Evolutionary conservation across 192 early-diverging fungal species (phyloP).

Genomic region (Chytriomyces hyalinus): DNA sequence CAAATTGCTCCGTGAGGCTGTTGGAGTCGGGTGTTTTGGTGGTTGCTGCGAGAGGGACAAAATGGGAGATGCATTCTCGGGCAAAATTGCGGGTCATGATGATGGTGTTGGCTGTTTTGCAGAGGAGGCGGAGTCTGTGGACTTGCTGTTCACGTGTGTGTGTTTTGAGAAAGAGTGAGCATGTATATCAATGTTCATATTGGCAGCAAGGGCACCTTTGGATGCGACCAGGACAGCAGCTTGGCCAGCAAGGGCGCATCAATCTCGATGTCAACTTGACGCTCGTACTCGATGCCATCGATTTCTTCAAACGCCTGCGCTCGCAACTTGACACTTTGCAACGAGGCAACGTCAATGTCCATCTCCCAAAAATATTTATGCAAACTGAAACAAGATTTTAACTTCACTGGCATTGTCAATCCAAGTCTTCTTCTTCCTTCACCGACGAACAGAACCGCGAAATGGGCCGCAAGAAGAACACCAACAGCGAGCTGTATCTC

Average conservation of each 20-base stretch:
- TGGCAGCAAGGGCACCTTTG: not conserved
- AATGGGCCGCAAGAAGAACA: slow-evolving; percentile 23
- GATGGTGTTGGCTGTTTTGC: too few relatives aligned
- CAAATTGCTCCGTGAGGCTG: too few relatives aligned
- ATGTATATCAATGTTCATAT: too few relatives aligned
- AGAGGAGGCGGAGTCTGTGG: too few relatives aligned
- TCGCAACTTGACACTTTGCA: not conserved
- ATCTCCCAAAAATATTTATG: not conserved
- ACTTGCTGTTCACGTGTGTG: too few relatives aligned
- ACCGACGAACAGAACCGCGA: not conserved
- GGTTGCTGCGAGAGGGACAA: too few relatives aligned
- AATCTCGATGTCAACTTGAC: not conserved
- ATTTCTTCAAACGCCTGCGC: not conserved
- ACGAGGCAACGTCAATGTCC: not conserved
- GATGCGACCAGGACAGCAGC: not conserved
- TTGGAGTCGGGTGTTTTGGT: too few relatives aligned
- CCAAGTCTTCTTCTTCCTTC: not conserved
- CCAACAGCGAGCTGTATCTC: slow-evolving; percentile 29
- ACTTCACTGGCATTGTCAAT: not conserved
- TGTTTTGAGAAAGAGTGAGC: too few relatives aligned
- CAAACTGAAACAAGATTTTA: not conserved
- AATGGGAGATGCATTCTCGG: too few relatives aligned
- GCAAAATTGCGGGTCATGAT: too few relatives aligned
- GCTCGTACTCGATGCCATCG: not conserved
- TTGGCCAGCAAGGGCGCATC: not conserved